Evolutionary conservation across 2,329 filamentous ascomycete genomes (phyloP).

Genomic region (Pestalotiopsis sp.): DNA sequence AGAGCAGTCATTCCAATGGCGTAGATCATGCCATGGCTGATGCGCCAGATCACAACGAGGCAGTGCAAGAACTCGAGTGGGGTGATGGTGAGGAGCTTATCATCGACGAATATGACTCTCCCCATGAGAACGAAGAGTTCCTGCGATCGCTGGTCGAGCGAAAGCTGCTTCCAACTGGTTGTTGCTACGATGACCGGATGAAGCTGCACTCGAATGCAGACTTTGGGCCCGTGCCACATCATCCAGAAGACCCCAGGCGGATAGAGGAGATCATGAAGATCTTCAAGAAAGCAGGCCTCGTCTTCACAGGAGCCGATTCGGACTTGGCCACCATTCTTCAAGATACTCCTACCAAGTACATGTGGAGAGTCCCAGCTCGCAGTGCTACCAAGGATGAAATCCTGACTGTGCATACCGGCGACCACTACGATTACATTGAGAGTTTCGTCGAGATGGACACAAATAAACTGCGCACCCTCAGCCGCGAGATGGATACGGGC

Average conservation of each 20-base stretch:
- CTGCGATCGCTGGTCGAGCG: constrained; percentile 43
- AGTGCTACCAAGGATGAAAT: constrained; percentile 81
- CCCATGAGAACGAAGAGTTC: constrained; percentile 38
- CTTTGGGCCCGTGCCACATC: constrained; percentile 73
- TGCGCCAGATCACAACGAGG: constrained; percentile 40
- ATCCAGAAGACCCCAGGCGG: constrained; percentile 90
- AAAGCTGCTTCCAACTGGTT: constrained; percentile 68
- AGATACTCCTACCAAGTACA: constrained; percentile 60
- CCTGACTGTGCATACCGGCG: constrained; percentile 73
- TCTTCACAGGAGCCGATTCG: constrained; percentile 63
- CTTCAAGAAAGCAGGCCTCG: constrained; percentile 79
- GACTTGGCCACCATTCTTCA: constrained; percentile 56
- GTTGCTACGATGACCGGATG: constrained; percentile 94
- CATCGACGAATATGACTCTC: constrained; percentile 32
- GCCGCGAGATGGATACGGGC: constrained; percentile 61
- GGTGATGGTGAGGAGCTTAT: constrained; percentile 35
- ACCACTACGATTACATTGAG: constrained; percentile 80
- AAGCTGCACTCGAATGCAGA: constrained; percentile 90
- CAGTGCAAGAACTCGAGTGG: constrained; percentile 30
- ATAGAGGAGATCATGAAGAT: constrained; percentile 94
- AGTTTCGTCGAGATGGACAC: constrained; percentile 55
- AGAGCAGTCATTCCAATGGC: constrained; percentile 37
- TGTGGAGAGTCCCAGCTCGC: constrained; percentile 79
- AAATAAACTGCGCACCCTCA: constrained; percentile 70
- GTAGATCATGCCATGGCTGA: constrained; percentile 49